Conservation (phyloP, 192 early-diverging fungal species). For the Dissophora globulifera region DNA sequence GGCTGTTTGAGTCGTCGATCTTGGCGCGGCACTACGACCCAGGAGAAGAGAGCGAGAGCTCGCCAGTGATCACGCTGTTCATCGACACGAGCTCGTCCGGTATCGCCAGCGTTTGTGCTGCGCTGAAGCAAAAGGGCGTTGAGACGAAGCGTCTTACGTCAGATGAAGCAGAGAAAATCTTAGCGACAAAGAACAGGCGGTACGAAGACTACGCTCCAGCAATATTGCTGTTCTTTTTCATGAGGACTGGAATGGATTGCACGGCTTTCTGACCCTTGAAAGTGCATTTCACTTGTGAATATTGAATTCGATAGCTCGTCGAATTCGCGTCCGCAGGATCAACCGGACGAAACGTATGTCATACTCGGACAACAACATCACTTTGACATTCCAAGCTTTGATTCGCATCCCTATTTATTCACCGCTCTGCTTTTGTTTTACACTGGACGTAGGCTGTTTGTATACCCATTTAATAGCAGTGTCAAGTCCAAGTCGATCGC, state of each 20-base stretch:
- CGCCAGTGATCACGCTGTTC: conserved; percentile 22
- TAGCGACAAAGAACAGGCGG: conserved; percentile 9
- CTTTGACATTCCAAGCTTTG: no score
- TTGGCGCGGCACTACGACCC: conserved; percentile 27
- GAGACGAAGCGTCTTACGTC: conserved; percentile 24
- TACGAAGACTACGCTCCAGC: no score
- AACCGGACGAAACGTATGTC: conserved; percentile 27
- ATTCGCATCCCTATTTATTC: no score
- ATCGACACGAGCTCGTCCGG: conserved; percentile 15
- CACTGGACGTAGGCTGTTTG: conserved; percentile 16
- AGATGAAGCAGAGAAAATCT: conserved; percentile 17
- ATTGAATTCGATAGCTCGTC: conserved; percentile 8
- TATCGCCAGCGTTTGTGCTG: conserved; percentile 17
- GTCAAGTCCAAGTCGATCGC: conserved; percentile 62
- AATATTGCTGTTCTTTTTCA: not conserved
- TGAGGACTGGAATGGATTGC: no score
- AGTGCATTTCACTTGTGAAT: not conserved
- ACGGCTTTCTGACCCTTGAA: no score
- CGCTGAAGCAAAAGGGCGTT: conserved; percentile 26
- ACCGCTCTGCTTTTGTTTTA: not conserved
- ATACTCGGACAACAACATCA: no score
- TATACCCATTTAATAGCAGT: conserved; percentile 25
- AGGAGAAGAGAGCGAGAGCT: conserved; percentile 7
- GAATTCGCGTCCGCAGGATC: not conserved
- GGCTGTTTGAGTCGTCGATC: conserved; percentile 21